Evolutionary conservation across 139 green algal species (phyloP), one percentile per base, ranked within the genome.

Genomic region (Ettlia oleoabundans): DNA sequence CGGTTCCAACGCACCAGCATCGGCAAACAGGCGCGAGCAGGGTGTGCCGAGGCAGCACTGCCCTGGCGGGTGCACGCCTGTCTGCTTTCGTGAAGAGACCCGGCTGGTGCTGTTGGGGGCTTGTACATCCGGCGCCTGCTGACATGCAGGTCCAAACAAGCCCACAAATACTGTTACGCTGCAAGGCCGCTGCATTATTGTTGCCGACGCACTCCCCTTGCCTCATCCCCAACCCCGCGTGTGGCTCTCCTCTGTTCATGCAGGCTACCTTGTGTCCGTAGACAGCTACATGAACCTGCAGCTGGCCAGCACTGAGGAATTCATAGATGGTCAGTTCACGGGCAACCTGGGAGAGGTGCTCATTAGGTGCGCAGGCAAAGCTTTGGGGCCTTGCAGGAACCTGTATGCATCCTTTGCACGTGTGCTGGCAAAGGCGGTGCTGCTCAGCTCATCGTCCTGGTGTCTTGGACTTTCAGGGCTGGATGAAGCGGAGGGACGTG

Each of bases 271-370:
- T 18, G 86, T 90, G 51, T 90, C 78, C 7, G 40, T 80, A 4
- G 85, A 86, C 67, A 51, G 66, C 1, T 90, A 91, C 35, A 93
- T 88, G 72, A 87, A 86, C 66, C 65, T 88, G 38, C 92, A 98
- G 89, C 89, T 99, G 47, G 96, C 96, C 28, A 98, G 88, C 87
- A 98, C 95, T 32, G 96, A 99, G 85, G 96, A 99, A 86, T 98
- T 91, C 83, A 95, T 99, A 41, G 96, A 99, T 76, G 96, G 94
- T 4, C 86, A 98, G 81, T 97, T 95, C 41, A 95, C 92, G 7
- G 96, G 96, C 47, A 95, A 96, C 66, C 87, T 99, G 43, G 96
- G 96, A 1, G 96, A 99, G 87, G 95, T 97, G 21, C 84, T 98
- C 41, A 98, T 98, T 32, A 88, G 94, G 89, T 95, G 72, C 37